Percentiles rank a stretch among this genome's conserved stretches.
These are phyloP conservation scores for Thalassia testudinum DNA, from an alignment of 116 monocot genomes.

Conservation along the genomic window DNA sequence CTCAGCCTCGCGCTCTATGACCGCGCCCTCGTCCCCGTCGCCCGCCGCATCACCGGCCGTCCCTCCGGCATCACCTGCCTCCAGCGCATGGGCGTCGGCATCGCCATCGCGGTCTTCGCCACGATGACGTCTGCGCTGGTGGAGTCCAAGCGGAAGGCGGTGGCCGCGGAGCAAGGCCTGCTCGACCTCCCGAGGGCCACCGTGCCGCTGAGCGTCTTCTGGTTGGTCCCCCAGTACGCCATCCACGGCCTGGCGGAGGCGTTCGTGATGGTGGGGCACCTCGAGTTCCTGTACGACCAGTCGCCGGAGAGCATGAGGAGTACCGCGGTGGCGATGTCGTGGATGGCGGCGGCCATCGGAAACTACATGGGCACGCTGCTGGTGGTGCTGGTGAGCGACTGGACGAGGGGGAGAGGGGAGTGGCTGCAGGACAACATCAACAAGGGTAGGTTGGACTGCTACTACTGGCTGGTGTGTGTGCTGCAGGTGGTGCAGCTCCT, in stretches of 20 bases:
- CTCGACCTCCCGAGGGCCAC: conserved; percentile 3
- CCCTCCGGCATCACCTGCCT: conserved; percentile 21
- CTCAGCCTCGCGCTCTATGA: conserved; percentile 22
- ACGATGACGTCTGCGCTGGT: conserved; percentile 12
- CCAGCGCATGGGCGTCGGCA: conserved; percentile 22
- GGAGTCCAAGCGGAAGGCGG: conserved; percentile 14
- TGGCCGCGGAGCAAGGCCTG: conserved; percentile 10
- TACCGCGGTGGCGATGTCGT: conserved; percentile 47
- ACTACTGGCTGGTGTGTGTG: conserved; percentile 48
- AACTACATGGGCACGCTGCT: conserved; percentile 48
- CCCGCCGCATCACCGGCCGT: conserved; percentile 12
- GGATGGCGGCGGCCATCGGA: conserved; percentile 51
- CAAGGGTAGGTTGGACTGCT: conserved; percentile 44
- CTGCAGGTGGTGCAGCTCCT: conserved; percentile 33
- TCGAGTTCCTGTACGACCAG: conserved; percentile 73
- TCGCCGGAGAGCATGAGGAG: conserved; percentile 75
- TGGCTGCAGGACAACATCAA: conserved; percentile 65
- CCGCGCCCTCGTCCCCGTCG: conserved; percentile 12
- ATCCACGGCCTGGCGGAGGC: conserved; percentile 43
- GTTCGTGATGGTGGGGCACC: conserved; percentile 38
- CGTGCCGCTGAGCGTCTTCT: conserved; percentile 34
- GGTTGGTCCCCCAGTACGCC: conserved; percentile 69
- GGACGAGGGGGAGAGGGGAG: conserved; percentile 21
- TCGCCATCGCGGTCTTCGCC: conserved; percentile 12
- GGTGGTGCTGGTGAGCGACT: conserved; percentile 27